Evolutionary conservation across 768 basidiomycete species (phyloP), one percentile per base, ranked within the genome.

Genomic region (Naganishia vishniacii): DNA sequence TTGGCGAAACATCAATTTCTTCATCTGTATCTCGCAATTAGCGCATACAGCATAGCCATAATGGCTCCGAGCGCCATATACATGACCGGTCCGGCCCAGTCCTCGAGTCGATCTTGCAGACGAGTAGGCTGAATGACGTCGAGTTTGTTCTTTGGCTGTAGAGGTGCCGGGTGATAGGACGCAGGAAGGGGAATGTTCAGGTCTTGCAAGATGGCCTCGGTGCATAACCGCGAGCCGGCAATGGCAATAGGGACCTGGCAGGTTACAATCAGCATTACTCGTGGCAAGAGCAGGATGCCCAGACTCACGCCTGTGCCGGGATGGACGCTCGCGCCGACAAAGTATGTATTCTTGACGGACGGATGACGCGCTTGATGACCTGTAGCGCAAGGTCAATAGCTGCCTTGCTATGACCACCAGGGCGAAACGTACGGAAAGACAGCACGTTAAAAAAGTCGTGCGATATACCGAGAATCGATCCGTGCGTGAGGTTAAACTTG

Each of bases 291-390:
- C 18, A 25, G 23, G 12, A 51, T 20, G 58, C 13, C 1, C 25
- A 5, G 28, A n/a, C 53, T 16, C 12, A 71, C 71, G 31, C 78
- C 80, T 12, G 80, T 80, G 44, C 80, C 80, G 1, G 80, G 80
- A 66, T 80, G 80, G 15, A 78, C 77, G 28, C 75, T 77, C 0
- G 80, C 80, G n/a, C 80, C 80, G 31, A 80, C 80, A 62, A 80
- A 80, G 70, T 78, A 80, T 12, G 78, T 72, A 32, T 71, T 72
- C 61, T 75, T 70, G 65, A 79, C 53, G 20, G 68, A 67, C 16
- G 74, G 71, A 70, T 78, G 75, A 34, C 73, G 64, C 4, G 78
- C 65, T 67, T 76, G 68, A 62, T 78, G 71, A 64, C 62, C 62
- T 63, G 18, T 18, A 15, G 23, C 26, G 23, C 3, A 46, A n/a